Percentiles rank a stretch among this genome's conserved stretches.
Evolutionary conservation across 1,139 yeast species (phyloP).

Genomic region (Candida sanyaensis): DNA sequence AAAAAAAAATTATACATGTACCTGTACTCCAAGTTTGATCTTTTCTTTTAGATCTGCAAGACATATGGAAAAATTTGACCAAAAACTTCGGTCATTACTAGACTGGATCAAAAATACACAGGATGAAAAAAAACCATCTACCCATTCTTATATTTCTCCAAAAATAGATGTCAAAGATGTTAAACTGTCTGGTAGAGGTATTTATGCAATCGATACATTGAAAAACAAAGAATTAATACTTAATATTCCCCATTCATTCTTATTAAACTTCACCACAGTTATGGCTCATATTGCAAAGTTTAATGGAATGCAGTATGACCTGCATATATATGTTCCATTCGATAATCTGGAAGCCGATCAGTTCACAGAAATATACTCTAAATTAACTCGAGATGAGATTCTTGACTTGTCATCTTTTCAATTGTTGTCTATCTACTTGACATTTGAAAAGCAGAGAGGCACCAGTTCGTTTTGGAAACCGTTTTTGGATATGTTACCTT

Average conservation of each 20-base stretch:
- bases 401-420: conserved; percentile 46
- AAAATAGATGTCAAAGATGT: conserved; percentile 28
- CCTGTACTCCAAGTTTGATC: not conserved
- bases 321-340: conserved; percentile 23
- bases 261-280: conserved; percentile 63
- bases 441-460: conserved; percentile 44
- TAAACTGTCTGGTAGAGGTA: conserved; percentile 61
- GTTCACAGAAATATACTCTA: conserved; percentile 33
- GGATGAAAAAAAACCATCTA: conserved; percentile 23
- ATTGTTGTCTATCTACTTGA: conserved; percentile 47
- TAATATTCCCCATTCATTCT: conserved; percentile 57
- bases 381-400: conserved; percentile 29
- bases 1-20: not conserved
- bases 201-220: conserved; percentile 43
- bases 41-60: no score
- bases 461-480: conserved; percentile 62
- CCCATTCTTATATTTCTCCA: conserved; percentile 31
- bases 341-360: conserved; percentile 18
- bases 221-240: conserved; percentile 45
- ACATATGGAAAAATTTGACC: conserved; percentile 5
- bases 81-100: conserved; percentile 12
- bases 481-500: conserved; percentile 60
- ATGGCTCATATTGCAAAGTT: conserved; percentile 35
- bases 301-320: conserved; percentile 16
- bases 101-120: conserved; percentile 29